Base-by-base conservation (phyloP, 768 basidiomycete genomes). In the Serendipita vermifera region DNA sequence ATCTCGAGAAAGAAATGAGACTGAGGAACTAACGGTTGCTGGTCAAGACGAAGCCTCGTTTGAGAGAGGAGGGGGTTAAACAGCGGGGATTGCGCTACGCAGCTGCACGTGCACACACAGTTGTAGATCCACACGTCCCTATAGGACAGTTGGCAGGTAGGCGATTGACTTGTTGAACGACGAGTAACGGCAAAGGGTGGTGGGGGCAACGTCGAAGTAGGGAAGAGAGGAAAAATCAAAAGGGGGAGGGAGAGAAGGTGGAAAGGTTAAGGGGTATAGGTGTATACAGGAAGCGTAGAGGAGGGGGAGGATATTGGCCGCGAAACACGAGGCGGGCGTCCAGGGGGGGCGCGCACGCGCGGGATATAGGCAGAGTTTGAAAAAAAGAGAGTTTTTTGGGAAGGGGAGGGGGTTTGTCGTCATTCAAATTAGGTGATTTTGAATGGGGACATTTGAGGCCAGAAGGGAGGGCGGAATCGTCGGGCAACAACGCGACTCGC, bases 261-360 rank as follows among this genome's bases (percentile, higher is more conserved):
- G n/a, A n/a, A n/a, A n/a, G n/a, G n/a, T n/a, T n/a, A n/a, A n/a
- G n/a, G n/a, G n/a, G n/a, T n/a, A n/a, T n/a, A n/a, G n/a, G n/a
- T n/a, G n/a, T n/a, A n/a, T n/a, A n/a, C n/a, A n/a, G n/a, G n/a
- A n/a, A n/a, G n/a, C n/a, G n/a, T n/a, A n/a, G n/a, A n/a, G n/a
- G n/a, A n/a, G n/a, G n/a, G n/a, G n/a, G n/a, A n/a, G n/a, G n/a
- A n/a, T n/a, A n/a, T n/a, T n/a, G n/a, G n/a, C n/a, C n/a, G n/a
- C 32, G 46, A 51, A 51, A 41, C 46, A 51, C 46, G 46, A 51
- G 46, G 46, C 46, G 46, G 46, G 46, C 27, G n/a, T n/a, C n/a
- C n/a, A n/a, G n/a, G n/a, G n/a, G n/a, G 46, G 46, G 46, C 46
- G 46, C 46, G 46, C 39, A 41, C 17, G 27, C 17, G 39, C 6